These are phyloP conservation scores for Podospora sp. DNA, from an alignment of 495 filamentous ascomycete species.

Conservation along the genomic window DNA sequence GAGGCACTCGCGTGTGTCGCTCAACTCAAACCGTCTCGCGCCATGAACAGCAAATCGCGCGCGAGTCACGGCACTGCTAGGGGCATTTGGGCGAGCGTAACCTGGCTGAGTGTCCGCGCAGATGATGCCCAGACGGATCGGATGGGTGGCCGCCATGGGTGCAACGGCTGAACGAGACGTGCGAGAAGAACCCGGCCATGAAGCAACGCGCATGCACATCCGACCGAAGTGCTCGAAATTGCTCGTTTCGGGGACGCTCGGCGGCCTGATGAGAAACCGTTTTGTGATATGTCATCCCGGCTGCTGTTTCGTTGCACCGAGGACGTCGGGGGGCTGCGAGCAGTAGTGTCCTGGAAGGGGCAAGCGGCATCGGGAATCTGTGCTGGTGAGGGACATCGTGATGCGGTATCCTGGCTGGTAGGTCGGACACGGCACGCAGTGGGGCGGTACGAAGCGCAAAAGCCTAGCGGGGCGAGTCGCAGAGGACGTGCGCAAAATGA, in stretches of 20 bases:
- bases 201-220: neutral
- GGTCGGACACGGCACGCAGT: conserved; percentile 29
- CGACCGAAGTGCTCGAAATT: conserved; percentile 2
- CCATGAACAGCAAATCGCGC: conserved; percentile 18
- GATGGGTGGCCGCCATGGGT: conserved; percentile 1
- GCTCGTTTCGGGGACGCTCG: conserved; percentile 7
- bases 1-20: conserved; percentile 1
- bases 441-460: conserved; percentile 42
- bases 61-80: conserved; percentile 2
- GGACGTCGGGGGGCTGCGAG: neutral
- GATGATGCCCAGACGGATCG: neutral
- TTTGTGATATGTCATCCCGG: conserved; percentile 27
- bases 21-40: conserved; percentile 5
- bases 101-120: too few species aligned
- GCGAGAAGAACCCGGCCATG: neutral
- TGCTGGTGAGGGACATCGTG: conserved; percentile 12
- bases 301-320: neutral
- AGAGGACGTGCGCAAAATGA: conserved; percentile 28
- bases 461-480: conserved; percentile 22
- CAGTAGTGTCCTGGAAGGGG: conserved; percentile 22
- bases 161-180: conserved; percentile 5
- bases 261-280: conserved; percentile 4
- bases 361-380: conserved; percentile 28
- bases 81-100: neutral
- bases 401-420: neutral